A percentile compares a stretch with the other conserved stretches of the same genome.
Conservation (phyloP, 257 asterid species). For the Nemophila menziesii region DNA sequence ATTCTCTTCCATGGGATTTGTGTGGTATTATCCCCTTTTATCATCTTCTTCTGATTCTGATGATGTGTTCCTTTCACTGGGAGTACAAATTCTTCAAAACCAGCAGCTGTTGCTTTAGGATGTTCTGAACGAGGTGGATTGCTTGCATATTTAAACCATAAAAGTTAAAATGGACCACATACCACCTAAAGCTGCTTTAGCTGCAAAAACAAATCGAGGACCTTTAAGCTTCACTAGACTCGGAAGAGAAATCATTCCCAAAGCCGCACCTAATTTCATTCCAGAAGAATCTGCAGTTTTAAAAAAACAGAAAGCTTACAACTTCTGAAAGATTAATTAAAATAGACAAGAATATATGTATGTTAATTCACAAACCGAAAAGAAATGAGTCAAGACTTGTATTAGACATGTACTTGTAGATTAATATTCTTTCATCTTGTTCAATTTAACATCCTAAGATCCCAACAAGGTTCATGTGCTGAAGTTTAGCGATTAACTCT, state of each 20-base stretch:
- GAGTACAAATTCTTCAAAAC: not conserved
- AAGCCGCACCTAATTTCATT: slow-evolving; percentile 1
- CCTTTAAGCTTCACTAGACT: not conserved
- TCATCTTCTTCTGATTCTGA: not conserved
- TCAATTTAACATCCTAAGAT: too few relatives aligned
- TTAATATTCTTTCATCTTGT: too few relatives aligned
- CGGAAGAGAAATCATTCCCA: not conserved
- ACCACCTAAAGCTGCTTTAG: slow-evolving; percentile 3
- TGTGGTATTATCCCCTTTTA: not conserved
- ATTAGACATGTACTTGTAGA: too few relatives aligned
- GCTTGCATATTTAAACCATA: not conserved
- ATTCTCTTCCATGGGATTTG: not conserved
- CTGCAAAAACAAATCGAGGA: not conserved
- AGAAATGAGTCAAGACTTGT: too few relatives aligned
- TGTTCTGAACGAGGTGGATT: not conserved
- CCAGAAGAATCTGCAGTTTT: too few relatives aligned
- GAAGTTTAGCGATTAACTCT: too few relatives aligned
- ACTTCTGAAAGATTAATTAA: too few relatives aligned
- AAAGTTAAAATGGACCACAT: not conserved
- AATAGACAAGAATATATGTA: too few relatives aligned
- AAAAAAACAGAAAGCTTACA: too few relatives aligned
- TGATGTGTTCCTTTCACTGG: not conserved
- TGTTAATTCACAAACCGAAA: too few relatives aligned
- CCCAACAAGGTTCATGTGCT: too few relatives aligned
- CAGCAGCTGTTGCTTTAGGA: not conserved